These are phyloP conservation scores for Bertia moriformis DNA, from an alignment of 2,329 filamentous ascomycete genomes.

Conservation along the genomic window DNA sequence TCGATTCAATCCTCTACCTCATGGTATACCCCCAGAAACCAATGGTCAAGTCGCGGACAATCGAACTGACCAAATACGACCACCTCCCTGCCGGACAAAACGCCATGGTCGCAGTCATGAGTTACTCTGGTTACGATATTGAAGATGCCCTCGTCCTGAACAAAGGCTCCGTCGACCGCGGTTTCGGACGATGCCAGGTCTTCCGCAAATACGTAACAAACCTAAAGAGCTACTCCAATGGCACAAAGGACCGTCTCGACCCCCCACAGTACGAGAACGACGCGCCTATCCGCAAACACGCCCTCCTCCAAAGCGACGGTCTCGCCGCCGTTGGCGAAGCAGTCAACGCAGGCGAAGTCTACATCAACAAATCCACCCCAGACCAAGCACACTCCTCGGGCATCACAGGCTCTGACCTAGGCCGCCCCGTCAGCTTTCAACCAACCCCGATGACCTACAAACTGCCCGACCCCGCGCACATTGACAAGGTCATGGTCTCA, in stretches of 20 bases:
- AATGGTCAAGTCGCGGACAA: conserved; percentile 93
- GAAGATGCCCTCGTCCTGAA: conserved; percentile 95
- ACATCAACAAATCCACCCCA: conserved; percentile 80
- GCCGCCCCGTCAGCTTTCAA: conserved; percentile 27
- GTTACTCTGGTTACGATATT: conserved; percentile 97
- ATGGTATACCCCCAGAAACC: conserved; percentile 96
- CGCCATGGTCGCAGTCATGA: conserved; percentile 97
- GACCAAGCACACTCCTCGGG: conserved; percentile 62
- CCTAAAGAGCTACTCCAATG: conserved; percentile 79
- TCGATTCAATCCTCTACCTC: conserved; percentile 88
- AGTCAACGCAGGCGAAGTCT: conserved; percentile 66
- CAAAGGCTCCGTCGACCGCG: conserved; percentile 86
- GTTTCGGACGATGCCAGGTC: conserved; percentile 94
- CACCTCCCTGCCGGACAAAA: conserved; percentile 95
- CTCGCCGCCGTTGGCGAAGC: conserved; percentile 74
- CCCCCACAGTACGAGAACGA: conserved; percentile 48
- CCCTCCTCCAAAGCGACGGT: conserved; percentile 69
- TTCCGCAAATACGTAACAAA: conserved; percentile 85
- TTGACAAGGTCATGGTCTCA: conserved; percentile 92
- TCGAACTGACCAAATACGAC: conserved; percentile 92
- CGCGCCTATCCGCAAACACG: conserved; percentile 51
- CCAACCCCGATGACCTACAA: conserved; percentile 66
- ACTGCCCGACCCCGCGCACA: conserved; percentile 70
- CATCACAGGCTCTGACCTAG: conserved; percentile 24
- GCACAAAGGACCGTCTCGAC: conserved; percentile 53